Percentiles rank a stretch among this genome's conserved stretches.
Evolutionary conservation across 176 grass and related monocot genomes (phyloP).

Genomic region (Olyra latifolia): DNA sequence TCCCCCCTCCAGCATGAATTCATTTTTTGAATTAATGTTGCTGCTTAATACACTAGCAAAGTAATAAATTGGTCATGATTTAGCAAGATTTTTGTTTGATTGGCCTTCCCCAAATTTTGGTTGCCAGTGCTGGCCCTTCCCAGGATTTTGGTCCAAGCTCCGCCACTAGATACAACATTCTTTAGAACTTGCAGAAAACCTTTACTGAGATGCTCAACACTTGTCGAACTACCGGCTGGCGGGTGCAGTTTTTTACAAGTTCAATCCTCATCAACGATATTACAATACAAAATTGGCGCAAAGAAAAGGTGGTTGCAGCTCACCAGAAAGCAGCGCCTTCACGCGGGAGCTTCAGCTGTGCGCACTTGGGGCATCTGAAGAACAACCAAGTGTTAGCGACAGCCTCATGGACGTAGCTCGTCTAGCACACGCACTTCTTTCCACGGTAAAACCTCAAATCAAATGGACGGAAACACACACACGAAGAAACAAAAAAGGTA

Average conservation of each 20-base stretch:
- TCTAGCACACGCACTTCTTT: background rate
- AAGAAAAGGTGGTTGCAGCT: background rate
- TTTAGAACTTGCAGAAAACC: background rate
- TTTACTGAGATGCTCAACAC: background rate
- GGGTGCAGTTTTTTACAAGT: background rate
- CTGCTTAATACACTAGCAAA: too few species aligned
- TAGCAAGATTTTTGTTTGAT: too few species aligned
- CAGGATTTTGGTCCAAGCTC: too few species aligned
- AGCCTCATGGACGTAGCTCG: background rate
- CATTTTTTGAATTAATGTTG: too few species aligned
- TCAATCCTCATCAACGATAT: background rate
- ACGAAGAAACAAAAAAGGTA: background rate
- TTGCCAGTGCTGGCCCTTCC: too few species aligned
- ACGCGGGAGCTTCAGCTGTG: conserved; percentile 71
- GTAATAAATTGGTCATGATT: too few species aligned
- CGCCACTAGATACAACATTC: background rate
- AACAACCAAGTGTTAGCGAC: conserved; percentile 11
- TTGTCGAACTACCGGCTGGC: background rate
- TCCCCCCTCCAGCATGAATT: background rate
- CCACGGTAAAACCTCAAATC: background rate
- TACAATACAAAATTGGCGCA: background rate
- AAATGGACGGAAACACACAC: too few species aligned
- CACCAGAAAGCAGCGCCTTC: conserved; percentile 91
- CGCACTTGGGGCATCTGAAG: conserved; percentile 93
- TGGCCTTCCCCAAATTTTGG: too few species aligned